Conservation (phyloP, 441 rosid genomes). For the Syzygium malaccense region DNA sequence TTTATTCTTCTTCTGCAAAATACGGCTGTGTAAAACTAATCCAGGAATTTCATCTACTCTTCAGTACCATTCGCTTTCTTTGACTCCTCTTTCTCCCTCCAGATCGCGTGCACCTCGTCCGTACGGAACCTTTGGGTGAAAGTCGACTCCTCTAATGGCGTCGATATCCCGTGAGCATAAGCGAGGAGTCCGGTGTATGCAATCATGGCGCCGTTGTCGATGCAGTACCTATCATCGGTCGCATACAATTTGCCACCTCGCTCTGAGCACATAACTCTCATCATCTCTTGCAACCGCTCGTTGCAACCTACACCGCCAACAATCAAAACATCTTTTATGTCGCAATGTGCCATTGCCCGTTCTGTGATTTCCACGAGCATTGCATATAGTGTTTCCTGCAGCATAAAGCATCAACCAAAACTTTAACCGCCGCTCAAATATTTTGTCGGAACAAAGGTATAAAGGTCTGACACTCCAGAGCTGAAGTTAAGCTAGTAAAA, state of each 20-base stretch:
- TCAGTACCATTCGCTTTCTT: neutral
- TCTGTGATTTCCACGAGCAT: constrained; percentile 98
- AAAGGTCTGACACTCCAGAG: neutral
- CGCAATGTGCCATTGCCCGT: constrained; percentile 96
- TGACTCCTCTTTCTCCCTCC: constrained; percentile 62
- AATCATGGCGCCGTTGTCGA: constrained; percentile 97
- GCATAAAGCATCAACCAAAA: neutral
- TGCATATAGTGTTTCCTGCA: constrained; percentile 79
- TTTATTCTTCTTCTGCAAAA: neutral
- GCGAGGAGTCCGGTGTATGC: constrained; percentile 88
- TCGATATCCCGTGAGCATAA: constrained; percentile 55
- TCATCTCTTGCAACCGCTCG: constrained; percentile 92
- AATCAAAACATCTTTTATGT: constrained; percentile 79
- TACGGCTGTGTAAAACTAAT: neutral
- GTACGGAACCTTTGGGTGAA: constrained; percentile 92
- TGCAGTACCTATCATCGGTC: constrained; percentile 82
- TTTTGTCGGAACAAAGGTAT: neutral
- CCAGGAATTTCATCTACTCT: neutral
- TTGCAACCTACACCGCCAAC: constrained; percentile 97
- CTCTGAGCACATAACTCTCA: constrained; percentile 86
- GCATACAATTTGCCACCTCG: constrained; percentile 81
- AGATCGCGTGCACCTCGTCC: constrained; percentile 83
- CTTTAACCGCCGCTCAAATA: neutral
- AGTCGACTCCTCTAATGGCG: constrained; percentile 78
- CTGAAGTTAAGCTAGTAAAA: neutral